Evolutionary conservation across 352 stramenopile genomes (phyloP).

Genomic region (Phytophthora cajani): DNA sequence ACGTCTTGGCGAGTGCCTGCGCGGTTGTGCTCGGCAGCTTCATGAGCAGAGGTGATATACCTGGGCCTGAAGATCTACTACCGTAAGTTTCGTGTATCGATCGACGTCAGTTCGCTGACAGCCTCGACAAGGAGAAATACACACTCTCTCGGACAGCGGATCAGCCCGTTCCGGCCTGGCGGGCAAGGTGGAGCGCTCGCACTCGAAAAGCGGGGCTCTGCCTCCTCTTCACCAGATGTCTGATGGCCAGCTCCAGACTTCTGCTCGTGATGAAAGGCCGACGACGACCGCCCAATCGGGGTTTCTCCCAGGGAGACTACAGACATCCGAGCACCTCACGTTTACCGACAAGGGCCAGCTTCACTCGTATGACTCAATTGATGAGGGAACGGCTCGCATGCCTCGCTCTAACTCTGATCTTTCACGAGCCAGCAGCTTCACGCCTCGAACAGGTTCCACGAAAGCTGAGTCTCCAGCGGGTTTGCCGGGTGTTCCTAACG

Average conservation of each 20-base stretch:
- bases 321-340: conserved; percentile 12
- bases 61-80: conserved; percentile 9
- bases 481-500: background rate
- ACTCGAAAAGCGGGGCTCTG: conserved; percentile 6
- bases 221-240: conserved; percentile 34
- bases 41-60: conserved; percentile 23
- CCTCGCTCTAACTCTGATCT: background rate
- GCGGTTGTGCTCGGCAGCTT: conserved; percentile 16
- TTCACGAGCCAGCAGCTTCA: conserved; percentile 21
- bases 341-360: conserved; percentile 3
- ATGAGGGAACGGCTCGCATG: background rate
- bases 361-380: conserved; percentile 3
- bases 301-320: conserved; percentile 8
- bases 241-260: conserved; percentile 11
- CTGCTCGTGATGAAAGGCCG: conserved; percentile 13
- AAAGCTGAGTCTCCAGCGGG: background rate
- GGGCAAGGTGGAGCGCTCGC: conserved; percentile 17
- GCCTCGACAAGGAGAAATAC: background rate
- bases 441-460: background rate
- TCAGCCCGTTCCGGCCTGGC: conserved; percentile 13
- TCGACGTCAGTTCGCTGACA: background rate
- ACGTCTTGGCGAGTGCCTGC: conserved; percentile 2
- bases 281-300: background rate
- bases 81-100: conserved; percentile 10
- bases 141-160: conserved; percentile 2